Evolutionary conservation across 177 flowering plant genomes (phyloP).

Genomic region (Tripterygium wilfordii): DNA sequence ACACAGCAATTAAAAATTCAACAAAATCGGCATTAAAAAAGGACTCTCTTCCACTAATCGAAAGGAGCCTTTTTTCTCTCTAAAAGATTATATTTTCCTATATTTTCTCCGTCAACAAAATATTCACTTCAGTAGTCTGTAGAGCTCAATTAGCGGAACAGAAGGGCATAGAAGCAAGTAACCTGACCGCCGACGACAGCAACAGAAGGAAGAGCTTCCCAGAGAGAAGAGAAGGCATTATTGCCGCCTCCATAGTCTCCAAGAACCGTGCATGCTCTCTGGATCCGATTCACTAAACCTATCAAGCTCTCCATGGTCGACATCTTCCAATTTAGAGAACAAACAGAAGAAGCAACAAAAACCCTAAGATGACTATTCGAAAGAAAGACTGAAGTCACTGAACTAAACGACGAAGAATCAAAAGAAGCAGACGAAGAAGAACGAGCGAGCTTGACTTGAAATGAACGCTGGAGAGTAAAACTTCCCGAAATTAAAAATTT

Average conservation of each 20-base stretch:
- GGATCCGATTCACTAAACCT: constrained; percentile 83
- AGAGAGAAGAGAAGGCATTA: constrained; percentile 74
- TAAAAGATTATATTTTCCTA: too few species aligned
- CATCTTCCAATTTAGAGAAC: constrained; percentile 41
- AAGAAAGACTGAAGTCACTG: too few species aligned
- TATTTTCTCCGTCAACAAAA: too few species aligned
- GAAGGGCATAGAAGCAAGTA: background rate
- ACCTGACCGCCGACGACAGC: constrained; percentile 99
- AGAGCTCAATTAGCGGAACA: too few species aligned
- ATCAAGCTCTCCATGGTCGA: constrained; percentile 96
- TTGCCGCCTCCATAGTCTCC: constrained; percentile 82
- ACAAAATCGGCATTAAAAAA: too few species aligned
- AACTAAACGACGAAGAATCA: background rate
- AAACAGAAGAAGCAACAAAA: too few species aligned
- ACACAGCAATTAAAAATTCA: too few species aligned
- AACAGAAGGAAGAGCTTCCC: constrained; percentile 96
- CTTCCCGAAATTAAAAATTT: too few species aligned
- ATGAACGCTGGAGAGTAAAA: constrained; percentile 5
- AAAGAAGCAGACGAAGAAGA: too few species aligned
- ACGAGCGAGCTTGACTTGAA: background rate
- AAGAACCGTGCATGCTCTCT: constrained; percentile 81
- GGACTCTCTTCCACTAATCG: too few species aligned
- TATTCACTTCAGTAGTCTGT: too few species aligned
- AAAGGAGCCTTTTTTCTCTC: too few species aligned
- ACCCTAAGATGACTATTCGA: background rate